phyloP scores from a whole-genome alignment of 305 asterid species.

The Rubia peregrina region DNA sequence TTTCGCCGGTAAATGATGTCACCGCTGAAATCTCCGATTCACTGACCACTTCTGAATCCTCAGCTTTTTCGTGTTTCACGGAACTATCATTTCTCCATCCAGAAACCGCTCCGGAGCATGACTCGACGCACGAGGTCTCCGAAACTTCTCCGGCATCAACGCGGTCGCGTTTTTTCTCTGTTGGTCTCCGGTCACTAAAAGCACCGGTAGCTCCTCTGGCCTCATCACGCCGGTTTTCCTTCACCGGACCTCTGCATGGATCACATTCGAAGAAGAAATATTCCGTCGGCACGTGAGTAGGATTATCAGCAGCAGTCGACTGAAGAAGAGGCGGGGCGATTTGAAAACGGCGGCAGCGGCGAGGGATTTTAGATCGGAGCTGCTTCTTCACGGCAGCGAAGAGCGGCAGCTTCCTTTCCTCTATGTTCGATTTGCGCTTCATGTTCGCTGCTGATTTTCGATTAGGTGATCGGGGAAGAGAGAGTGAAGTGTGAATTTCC shows the following conservation, averaged over 20 bases:
- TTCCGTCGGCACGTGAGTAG: constrained; percentile 23
- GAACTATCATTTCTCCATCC: constrained; percentile 27
- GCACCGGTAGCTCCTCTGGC: constrained; percentile 37
- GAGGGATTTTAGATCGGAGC: constrained; percentile 62
- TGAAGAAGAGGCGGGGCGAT: constrained; percentile 35
- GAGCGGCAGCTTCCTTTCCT: constrained; percentile 23
- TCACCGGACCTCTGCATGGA: constrained; percentile 42
- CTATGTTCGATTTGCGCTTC: constrained; percentile 18
- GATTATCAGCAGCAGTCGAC: not conserved
- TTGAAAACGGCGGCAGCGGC: constrained; percentile 44
- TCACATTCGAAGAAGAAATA: constrained; percentile 31
- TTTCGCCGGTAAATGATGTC: constrained; percentile 14
- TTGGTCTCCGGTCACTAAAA: constrained; percentile 27
- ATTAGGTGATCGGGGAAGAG: not conserved
- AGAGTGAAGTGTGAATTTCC: not conserved
- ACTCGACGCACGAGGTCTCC: constrained; percentile 78
- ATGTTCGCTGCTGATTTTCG: constrained; percentile 1
- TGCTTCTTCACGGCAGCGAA: constrained; percentile 37
- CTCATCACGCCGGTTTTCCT: constrained; percentile 23
- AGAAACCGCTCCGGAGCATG: constrained; percentile 44
- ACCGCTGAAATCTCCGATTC: constrained; percentile 24
- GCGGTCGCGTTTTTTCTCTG: constrained; percentile 3
- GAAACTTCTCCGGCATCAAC: constrained; percentile 31
- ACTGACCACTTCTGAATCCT: constrained; percentile 28
- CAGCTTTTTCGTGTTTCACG: constrained; percentile 24